These are phyloP conservation scores for Agaricus blazei DNA, from an alignment of 768 basidiomycete species.

Conservation along the genomic window DNA sequence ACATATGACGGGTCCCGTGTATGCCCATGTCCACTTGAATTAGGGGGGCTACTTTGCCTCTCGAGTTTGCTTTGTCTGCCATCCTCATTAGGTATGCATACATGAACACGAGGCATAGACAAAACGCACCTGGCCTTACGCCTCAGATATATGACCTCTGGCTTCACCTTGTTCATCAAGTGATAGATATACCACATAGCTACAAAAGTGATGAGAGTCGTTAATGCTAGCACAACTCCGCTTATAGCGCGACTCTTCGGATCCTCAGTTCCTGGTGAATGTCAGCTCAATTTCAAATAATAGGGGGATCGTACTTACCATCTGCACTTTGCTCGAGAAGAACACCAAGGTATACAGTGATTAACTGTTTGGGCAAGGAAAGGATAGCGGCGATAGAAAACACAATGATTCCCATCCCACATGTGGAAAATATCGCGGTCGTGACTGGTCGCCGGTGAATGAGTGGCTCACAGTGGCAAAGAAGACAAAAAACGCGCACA, in stretches of 20 bases:
- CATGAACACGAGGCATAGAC: not conserved
- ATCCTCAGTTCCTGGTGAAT: conserved; percentile 26
- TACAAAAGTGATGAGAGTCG: conserved; percentile 62
- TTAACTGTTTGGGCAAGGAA: conserved; percentile 86
- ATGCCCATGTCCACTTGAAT: not conserved
- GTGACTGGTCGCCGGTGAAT: conserved; percentile 48
- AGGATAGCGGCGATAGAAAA: conserved; percentile 79
- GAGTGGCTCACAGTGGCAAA: not conserved
- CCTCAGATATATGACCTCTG: conserved; percentile 59
- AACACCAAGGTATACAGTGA: conserved; percentile 88
- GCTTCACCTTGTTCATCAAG: conserved; percentile 66
- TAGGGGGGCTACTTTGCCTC: not conserved
- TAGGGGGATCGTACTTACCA: conserved; percentile 17
- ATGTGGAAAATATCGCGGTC: conserved; percentile 83
- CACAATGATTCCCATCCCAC: conserved; percentile 77
- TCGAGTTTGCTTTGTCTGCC: conserved; percentile 6
- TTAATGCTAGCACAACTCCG: conserved; percentile 61
- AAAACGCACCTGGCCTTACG: conserved; percentile 59
- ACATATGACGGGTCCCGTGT: not conserved
- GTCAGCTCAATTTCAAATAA: not conserved
- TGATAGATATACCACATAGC: conserved; percentile 84
- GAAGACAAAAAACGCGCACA: conserved; percentile 41
- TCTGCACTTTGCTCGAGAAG: conserved; percentile 51
- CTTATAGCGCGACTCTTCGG: conserved; percentile 60
- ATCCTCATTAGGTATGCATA: not conserved